Evolutionary conservation across 1,284 basidiomycete species (phyloP).

Genomic region (Cryptococcus hybrid): DNA sequence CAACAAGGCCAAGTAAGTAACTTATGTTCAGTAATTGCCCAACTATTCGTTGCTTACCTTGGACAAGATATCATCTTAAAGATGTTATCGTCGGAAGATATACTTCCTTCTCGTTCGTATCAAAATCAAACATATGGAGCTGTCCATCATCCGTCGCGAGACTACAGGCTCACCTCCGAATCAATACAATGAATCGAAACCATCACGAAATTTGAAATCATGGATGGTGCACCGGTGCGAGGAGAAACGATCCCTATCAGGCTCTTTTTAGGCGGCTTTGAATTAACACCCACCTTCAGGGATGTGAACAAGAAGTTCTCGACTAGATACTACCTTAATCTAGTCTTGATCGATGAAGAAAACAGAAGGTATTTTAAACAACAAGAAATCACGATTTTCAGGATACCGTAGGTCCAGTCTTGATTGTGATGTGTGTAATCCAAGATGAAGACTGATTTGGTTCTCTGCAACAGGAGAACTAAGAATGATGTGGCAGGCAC

Average conservation of each 20-base stretch:
- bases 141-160: constrained; percentile 95
- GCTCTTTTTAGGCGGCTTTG: constrained; percentile 96
- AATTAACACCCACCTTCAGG: constrained; percentile 96
- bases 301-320: constrained; percentile 99
- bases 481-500: no score
- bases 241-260: constrained; percentile 98
- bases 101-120: constrained; percentile 98
- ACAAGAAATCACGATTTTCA: constrained; percentile 49
- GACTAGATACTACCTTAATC: constrained; percentile 92
- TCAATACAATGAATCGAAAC: constrained; percentile 99
- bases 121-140: constrained; percentile 99
- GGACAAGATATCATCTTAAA: constrained; percentile 86
- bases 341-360: constrained; percentile 97
- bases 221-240: constrained; percentile 94
- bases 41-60: neutral
- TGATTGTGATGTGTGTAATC: no score
- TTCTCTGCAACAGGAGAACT: no score
- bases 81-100: constrained; percentile 99
- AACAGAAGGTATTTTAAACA: constrained; percentile 59
- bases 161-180: constrained; percentile 95
- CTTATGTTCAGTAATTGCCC: neutral
- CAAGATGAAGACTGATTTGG: no score
- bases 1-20: constrained; percentile 92
- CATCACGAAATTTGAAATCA: constrained; percentile 99
- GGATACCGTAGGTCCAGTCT: constrained; percentile 31